Percentiles rank a stretch among this genome's conserved stretches.
phyloP scores from a whole-genome alignment of 116 monocot species.

The Phalaenopsis hybrid region DNA sequence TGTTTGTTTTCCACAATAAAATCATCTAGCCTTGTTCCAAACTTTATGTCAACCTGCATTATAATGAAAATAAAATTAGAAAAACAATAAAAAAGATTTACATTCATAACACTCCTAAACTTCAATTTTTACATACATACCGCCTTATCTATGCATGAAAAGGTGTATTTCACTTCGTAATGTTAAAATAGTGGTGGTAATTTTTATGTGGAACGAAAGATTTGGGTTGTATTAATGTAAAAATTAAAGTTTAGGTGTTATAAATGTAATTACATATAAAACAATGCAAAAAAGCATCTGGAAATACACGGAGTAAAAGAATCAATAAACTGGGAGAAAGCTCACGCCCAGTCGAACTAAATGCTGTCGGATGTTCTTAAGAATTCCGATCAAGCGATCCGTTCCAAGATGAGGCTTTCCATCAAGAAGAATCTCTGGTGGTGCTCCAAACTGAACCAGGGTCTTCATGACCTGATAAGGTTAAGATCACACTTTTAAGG shows the following conservation, averaged over 20 bases:
- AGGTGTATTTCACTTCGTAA: too few species aligned
- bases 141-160: too few species aligned
- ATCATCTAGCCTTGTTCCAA: constrained; percentile 79
- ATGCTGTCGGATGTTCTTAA: constrained; percentile 75
- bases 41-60: constrained; percentile 70
- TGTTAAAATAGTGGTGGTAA: too few species aligned
- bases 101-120: too few species aligned
- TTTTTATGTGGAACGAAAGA: too few species aligned
- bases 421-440: constrained; percentile 73
- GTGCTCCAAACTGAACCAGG: constrained; percentile 90
- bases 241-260: too few species aligned
- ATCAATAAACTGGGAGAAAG: constrained; percentile 11
- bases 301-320: not conserved
- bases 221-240: too few species aligned
- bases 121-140: too few species aligned
- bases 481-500: not conserved
- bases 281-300: not conserved
- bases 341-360: constrained; percentile 73
- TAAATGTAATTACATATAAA: not conserved
- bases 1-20: constrained; percentile 66
- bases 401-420: constrained; percentile 98
- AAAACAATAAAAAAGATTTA: not conserved
- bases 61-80: constrained; percentile 7
- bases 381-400: constrained; percentile 68
- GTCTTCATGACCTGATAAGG: constrained; percentile 74